Percentiles rank a stretch among this genome's conserved stretches.
Conservation (phyloP, 768 basidiomycete species). For the Infundibulicybe gibba region DNA sequence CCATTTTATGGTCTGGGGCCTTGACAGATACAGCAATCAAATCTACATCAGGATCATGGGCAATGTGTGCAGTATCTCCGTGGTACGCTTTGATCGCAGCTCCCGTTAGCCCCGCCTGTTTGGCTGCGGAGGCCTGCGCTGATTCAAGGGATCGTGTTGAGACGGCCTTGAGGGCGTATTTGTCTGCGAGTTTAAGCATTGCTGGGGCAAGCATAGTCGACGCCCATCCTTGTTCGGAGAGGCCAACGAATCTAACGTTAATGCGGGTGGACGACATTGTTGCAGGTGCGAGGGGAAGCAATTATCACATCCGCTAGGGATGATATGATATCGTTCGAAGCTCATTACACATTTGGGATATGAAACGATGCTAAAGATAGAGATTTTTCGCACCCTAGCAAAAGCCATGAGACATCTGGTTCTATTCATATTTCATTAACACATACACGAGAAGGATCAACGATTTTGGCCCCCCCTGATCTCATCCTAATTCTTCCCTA, state of each 20-base stretch:
- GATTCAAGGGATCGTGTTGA: constrained; percentile 27
- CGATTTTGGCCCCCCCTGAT: constrained; percentile 28
- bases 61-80: constrained; percentile 23
- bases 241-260: constrained; percentile 31
- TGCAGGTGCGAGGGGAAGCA: too few relatives aligned
- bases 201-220: constrained; percentile 19
- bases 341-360: too few relatives aligned
- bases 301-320: too few relatives aligned
- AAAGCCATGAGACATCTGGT: too few relatives aligned
- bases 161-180: constrained; percentile 29
- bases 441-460: constrained; percentile 10
- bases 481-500: constrained; percentile 32
- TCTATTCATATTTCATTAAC: too few relatives aligned
- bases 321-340: too few relatives aligned
- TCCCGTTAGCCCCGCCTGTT: constrained; percentile 21
- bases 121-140: constrained; percentile 23
- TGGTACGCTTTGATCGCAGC: constrained; percentile 26
- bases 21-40: constrained; percentile 31
- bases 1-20: constrained; percentile 22
- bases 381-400: too few relatives aligned
- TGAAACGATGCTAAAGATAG: too few relatives aligned
- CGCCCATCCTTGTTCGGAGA: constrained; percentile 29
- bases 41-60: constrained; percentile 31
- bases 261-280: too few relatives aligned
- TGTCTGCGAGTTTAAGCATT: constrained; percentile 13